Conservation (phyloP, 2,329 filamentous ascomycete species). For the Keithomyces neogunnii region DNA sequence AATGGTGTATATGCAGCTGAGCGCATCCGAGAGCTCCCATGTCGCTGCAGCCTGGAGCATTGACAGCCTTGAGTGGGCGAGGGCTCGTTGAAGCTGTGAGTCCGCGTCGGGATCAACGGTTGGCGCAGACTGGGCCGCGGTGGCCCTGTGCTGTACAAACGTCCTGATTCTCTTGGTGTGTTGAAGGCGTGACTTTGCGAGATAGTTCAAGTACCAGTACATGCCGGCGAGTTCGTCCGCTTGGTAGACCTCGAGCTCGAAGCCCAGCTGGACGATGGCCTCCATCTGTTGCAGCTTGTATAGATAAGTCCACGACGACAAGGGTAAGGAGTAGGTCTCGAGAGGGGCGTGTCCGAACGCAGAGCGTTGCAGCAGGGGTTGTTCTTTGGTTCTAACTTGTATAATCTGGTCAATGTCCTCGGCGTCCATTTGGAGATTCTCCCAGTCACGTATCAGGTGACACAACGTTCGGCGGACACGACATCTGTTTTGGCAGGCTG, state of each 20-base stretch:
- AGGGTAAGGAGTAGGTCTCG: conserved; percentile 57
- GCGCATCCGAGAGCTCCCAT: conserved; percentile 45
- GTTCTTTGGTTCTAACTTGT: conserved; percentile 51
- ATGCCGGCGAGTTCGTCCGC: conserved; percentile 76
- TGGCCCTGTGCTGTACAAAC: conserved; percentile 43
- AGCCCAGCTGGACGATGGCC: conserved; percentile 81
- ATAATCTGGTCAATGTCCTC: conserved; percentile 67
- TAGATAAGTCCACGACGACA: conserved; percentile 83
- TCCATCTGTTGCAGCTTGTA: conserved; percentile 88
- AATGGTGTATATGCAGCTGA: conserved; percentile 56
- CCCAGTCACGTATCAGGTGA: conserved; percentile 76
- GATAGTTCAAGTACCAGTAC: conserved; percentile 82
- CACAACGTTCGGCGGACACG: conserved; percentile 83
- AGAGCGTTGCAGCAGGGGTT: conserved; percentile 43
- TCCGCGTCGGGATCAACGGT: conserved; percentile 22
- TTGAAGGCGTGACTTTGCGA: conserved; percentile 58
- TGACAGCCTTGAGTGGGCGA: conserved; percentile 49
- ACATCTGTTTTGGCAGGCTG: conserved; percentile 83
- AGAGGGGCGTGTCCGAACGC: conserved; percentile 26
- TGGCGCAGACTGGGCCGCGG: conserved; percentile 16
- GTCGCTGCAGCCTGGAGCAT: conserved; percentile 59
- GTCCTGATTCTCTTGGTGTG: conserved; percentile 67
- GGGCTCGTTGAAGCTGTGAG: conserved; percentile 37
- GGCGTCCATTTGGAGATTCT: conserved; percentile 72
- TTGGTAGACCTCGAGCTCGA: conserved; percentile 87